Base-by-base conservation (phyloP, 2,329 filamentous ascomycete species). In the Arthrobotrys sinensis region DNA sequence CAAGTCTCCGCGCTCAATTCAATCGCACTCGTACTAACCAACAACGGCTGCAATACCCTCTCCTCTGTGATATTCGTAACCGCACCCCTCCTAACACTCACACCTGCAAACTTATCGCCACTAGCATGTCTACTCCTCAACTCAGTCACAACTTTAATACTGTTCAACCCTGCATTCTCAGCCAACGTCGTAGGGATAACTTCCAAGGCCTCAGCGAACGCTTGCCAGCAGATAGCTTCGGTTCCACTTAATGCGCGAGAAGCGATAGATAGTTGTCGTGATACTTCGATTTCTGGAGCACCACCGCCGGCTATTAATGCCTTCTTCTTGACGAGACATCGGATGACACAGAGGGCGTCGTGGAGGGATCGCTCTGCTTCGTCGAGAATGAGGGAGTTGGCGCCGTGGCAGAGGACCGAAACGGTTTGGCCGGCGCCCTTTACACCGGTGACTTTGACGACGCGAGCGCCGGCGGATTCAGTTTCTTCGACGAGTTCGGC, bases 191-290 rank as follows among this genome's bases (percentile, higher is more conserved):
- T 97, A 12, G 96, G 96, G 68, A 99, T 93, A 48, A 99, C 93
- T 86, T 99, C 96, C 87, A 99, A 92, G 6, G 96, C 96, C 80
- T 99, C 95, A 1, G 96, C 96, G 83, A 99, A 99, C 0, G 95
- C 95, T 87, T 97, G 98, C 93, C 93, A 99, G 89, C 96, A 99
- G 83, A 98, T 97, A 45, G 94, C 91, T 85, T 99, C 96, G 4
- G 96, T 97, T 78, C 96, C 96, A 0, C 91, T 91, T 78, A 97
- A 88, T 82, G 91, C 90, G 81, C 94, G 92, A 7, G 95, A 90
- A 83, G 93, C 92, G 85, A 93, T 91, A 72, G 92, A 90, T 38
- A 99, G 89, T 83, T 93, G 89, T 68, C 96, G 92, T 21, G 96
- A 93, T 82, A 99, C 95, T 86, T 98, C 94, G 82, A 98, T 96